Evolutionary conservation across 2,329 filamentous ascomycete genomes (phyloP), one percentile per base, ranked within the genome.

Genomic region (Balansia obtecta): DNA sequence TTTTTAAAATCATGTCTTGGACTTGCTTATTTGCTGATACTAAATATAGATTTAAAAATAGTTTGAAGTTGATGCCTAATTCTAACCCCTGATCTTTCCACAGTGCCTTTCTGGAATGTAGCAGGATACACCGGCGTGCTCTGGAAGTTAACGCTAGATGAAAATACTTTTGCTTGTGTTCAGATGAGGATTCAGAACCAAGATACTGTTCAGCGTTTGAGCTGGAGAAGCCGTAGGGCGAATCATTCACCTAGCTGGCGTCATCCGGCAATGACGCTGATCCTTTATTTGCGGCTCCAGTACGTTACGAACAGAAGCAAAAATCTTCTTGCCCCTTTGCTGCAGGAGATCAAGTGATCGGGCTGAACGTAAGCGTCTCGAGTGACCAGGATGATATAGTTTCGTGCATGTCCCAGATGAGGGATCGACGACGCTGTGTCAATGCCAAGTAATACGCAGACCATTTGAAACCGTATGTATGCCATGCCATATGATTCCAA

Each of bases 391-490:
- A 71, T 77, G 18, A 72, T 65, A 53, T 74, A 77, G 0, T 66
- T 65, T 0, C 61, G 59, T 0, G 75, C 76, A 20, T 75, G 71
- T 2, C 65, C 63, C 5, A 81, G 20, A 66, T 50, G 74, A 64
- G 65, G 63, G 0, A 79, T 62, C 0, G 73, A 73, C 0, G 74
- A 65, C 0, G 67, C 66, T 0, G 67, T 77, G 47, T 81, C 77
- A 46, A 80, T 75, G 0, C 74, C 74, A 1, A 81, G 64, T 5
- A 80, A 62, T 0, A 76, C 67, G 52, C 77, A 80, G 32, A 80
- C 68, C 0, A 77, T 70, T 49, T 80, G 77, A 53, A 81, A 81
- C 0, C 77, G 77, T 0, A 80, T 73, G 46, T 81, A 80, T 30
- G 75, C 75, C 44, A 77, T 22, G 20, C 20, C 4, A 22, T 71